Base-by-base conservation (phyloP, 2,329 filamentous ascomycete species). In the Neofusicoccum sp. region DNA sequence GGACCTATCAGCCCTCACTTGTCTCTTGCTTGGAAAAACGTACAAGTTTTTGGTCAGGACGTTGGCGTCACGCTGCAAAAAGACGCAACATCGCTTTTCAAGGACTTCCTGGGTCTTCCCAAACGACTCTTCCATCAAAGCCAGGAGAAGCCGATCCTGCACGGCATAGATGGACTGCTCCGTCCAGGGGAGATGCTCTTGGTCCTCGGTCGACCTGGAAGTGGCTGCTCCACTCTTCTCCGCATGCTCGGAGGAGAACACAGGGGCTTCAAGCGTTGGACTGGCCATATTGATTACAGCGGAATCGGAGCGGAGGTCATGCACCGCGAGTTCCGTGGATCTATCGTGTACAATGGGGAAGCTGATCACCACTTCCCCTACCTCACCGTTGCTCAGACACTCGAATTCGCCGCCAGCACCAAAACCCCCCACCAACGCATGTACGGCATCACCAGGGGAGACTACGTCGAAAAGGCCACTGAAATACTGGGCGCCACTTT, bases 301-400 rank as follows among this genome's bases (percentile, higher is more conserved):
- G 86, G 88, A 67, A 83, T 91, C 70, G 79, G 85, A 2, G 84
- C 90, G 63, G 78, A 90, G 71, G 85, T 91, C 71, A 94, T 95
- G 90, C 86, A 90, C 77, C 85, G 85, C 8, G 81, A 85, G 66
- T 93, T 94, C 78, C 88, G 90, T 31, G 92, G 92, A 67, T 91
- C 95, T 77, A 90, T 90, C 65, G 93, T 95, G 74, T 95, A 95
- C 78, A 93, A 90, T 0, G 90, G 90, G 64, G 91, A 95, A 75
- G 88, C 91, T 36, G 92, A 96, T 73, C 88, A 90, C 5, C 90
- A 93, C 76, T 93, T 93, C 71, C 89, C 90, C 14, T 85, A 88
- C 77, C 78, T 94, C 69, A 88, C 85, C 1, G 91, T 94, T 45
- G 90, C 89, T 56, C 89, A 94, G 70, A 95, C 91, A 1, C 82